Base-by-base conservation (phyloP, 2,329 filamentous ascomycete genomes). In the Shiraia sp. region DNA sequence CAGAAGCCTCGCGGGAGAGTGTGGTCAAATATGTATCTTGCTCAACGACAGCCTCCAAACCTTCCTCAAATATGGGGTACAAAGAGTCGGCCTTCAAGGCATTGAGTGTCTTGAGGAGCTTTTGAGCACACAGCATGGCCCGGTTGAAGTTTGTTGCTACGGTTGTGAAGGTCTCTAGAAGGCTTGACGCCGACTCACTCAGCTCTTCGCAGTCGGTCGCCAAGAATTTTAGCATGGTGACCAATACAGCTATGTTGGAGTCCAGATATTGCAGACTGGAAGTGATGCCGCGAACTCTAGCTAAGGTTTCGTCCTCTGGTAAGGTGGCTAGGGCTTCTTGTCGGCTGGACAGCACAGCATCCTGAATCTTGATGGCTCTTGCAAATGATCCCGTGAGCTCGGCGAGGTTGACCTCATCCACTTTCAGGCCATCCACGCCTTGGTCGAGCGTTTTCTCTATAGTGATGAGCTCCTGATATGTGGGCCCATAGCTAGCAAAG, bases 371-470 rank as follows among this genome's bases (percentile, higher is more conserved):
- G 16, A 42, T 51, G 2, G 55, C 57, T 10, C 73, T 83, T 59
- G 92, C 85, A 26, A 97, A 75, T 63, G 95, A 89, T 16, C 82
- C 82, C 0, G 88, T 85, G 61, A 90, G 90, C 57, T 89, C 86
- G 66, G 86, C 83, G 70, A 92, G 87, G 69, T 90, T 90, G 34
- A 97, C 74, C 41, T 96, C 90, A 55, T 95, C 90, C 37, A 83
- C 84, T 51, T 90, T 85, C 40, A 96, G 68, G 5, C 83, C 83
- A 51, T 96, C 91, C 42, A 97, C 88, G 82, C 90, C 96, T 40
- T 80, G 81, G 61, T 96, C 96, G 35, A 97, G 72, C 0, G 88
- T 88, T 42, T 90, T 81, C 72, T 99, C 93, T 9, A 97, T 89
- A 0, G 91, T 90, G 64, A 96, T 89, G 36, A 97, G 76, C 68